Evolutionary conservation across 164 flowering plant species (phyloP), one percentile per base, ranked within the genome.

Genomic region (Tetrastigma voinierianum): DNA sequence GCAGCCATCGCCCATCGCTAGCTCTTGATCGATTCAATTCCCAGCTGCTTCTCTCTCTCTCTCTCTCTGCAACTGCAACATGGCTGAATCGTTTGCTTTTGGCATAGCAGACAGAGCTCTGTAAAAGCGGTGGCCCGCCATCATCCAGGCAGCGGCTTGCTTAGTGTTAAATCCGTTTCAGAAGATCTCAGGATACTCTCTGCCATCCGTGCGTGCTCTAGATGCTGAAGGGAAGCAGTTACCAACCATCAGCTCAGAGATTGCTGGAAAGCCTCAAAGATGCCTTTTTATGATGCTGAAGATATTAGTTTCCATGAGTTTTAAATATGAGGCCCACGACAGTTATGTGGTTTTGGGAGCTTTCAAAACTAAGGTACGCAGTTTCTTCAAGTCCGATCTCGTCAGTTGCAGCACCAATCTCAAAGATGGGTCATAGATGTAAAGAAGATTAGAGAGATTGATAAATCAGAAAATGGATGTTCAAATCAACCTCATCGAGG

Each of bases 151-250:
- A n/a, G 18, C n/a, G 20, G 3, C 23, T 56, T 57, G 46, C 52
- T 9, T 13, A 40, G 54, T 65, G 69, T 3, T 23, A 57, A 64
- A 44, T 14, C 46, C 0, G 62, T 74, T n/a, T 13, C n/a, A n/a
- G 46, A 61, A 13, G 56, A 65, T 57, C 73, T n/a, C 7, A 8
- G n/a, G 11, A 47, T 17, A 32, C n/a, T n/a, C n/a, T n/a, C n/a
- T n/a, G 47, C 17, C 1, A 62, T 66, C 21, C 63, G 63, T 9
- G 67, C 63, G 60, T 78, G 16, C 61, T n/a, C 6, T 51, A 43
- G 76, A 73, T 56, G 78, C 80, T 4, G 78, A 68, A 19, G 66
- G 60, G 23, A 18, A 45, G 15, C 77, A 70, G 10, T 20, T 2
- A 57, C 19, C 0, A 32, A 44, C 3, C 4, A 11, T 0, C 20